Evolutionary conservation across 805 yeast species (phyloP), one percentile per base, ranked within the genome.

Genomic region (Cyberlindnera veronae): DNA sequence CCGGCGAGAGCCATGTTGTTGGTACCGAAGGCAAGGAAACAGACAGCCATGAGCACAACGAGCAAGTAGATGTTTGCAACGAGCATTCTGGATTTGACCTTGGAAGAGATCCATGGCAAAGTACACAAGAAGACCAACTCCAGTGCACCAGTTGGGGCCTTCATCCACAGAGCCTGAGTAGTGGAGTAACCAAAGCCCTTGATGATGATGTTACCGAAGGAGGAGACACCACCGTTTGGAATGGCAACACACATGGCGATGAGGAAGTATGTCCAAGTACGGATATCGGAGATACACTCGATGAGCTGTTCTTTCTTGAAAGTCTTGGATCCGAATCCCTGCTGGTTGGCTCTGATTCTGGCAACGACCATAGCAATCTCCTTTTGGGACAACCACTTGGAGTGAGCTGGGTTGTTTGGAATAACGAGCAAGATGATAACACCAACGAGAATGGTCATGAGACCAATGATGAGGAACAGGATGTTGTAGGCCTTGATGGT

Each of bases 381-480:
- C 26, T 58, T 62, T 19, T 64, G 65, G 6, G 57, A 58, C 44
- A 62, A 58, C 29, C 60, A 61, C 64, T 66, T 64, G 5, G 74
- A 69, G 19, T 54, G 42, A 52, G 50, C 27, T 29, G 81, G 81
- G 13, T 55, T 50, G 48, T 72, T 71, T 15, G 82, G 82, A 21
- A 79, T 45, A 44, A 69, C 70, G 30, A 71, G 36, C 20, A 57
- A 44, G 39, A 71, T 58, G 2, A 67, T 30, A 13, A 70, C 33
- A 10, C 79, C 81, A 15, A 72, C 46, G 4, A 66, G 50, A 11
- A 76, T 54, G 1, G 84, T 77, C 41, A 77, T 63, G 13, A 65
- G 53, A 5, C 88, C 88, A 31, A 72, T 64, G 15, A 77, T 63
- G 29, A 81, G 58, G 50, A 69, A 81, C 2, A 76, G 50, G 13